Base-by-base conservation (phyloP, 1,284 basidiomycete genomes). In the Amylostereum chailletii region DNA sequence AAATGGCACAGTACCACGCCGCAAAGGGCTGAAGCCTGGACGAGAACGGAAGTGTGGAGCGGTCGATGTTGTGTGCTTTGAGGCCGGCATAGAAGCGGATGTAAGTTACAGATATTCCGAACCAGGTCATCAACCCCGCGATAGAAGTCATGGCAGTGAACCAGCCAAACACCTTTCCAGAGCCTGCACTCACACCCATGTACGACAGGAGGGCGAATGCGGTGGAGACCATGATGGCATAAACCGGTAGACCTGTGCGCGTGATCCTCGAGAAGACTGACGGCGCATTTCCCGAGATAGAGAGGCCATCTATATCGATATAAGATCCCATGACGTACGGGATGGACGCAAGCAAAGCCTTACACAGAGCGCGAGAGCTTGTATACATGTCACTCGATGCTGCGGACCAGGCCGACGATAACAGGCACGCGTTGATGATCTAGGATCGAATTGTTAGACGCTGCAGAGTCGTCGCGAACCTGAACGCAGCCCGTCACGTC, bases 401-500 rank as follows among this genome's bases (percentile, higher is more conserved):
- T 4, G 92, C 90, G 4, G 88, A 92, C 78, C 87, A 89, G 1
- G 92, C 92, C 1, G 89, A 89, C 30, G 84, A 87, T 49, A 94
- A 67, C 32, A 95, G 75, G 61, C 80, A 83, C 5, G 92, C 91
- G 64, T 95, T 95, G 68, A 94, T 90, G 56, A 93, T 69, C 81
- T 83, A 30, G 27, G 26, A 9, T 29, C 19, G 8, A 33, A 33
- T 30, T 32, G 34, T 9, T 2, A 27, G 39, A 52, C 37, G 3
- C 38, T 39, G 8, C 11, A 7, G 31, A 19, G 38, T 10, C 46
- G 33, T 3, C 6, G 34, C 60, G 10, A 37, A 62, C 59, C 26
- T 56, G 60, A 3, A 40, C 5, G 19, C 19, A 19, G 19, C 19
- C 19, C 19, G 19, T 19, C 19, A 19, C 19, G 19, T 19, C 19